A percentile compares a stretch with the other conserved stretches of the same genome.
phyloP scores from a whole-genome alignment of 2,329 filamentous ascomycete species.

The Hypoxylon sp. region DNA sequence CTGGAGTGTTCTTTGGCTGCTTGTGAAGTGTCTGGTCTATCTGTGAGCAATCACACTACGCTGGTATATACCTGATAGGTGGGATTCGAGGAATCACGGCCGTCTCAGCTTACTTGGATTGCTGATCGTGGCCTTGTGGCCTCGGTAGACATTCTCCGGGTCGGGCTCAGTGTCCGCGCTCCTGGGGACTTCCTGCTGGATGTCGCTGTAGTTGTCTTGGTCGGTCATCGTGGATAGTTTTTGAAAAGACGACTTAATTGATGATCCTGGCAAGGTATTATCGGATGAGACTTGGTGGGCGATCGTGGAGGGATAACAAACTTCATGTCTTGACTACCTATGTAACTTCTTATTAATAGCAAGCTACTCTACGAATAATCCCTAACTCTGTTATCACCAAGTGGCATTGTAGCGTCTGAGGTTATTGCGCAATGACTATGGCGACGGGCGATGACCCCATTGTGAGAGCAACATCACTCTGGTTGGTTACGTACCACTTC shows the following conservation, averaged over 20 bases:
- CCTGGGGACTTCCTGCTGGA: constrained; percentile 29
- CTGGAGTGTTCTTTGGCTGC: constrained; percentile 28
- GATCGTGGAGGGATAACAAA: not conserved
- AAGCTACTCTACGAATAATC: not conserved
- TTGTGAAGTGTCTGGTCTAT: constrained; percentile 16
- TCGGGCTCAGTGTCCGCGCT: constrained; percentile 16
- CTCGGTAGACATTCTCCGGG: constrained; percentile 28
- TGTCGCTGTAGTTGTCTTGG: constrained; percentile 39
- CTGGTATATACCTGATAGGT: not conserved
- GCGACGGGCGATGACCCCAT: constrained; percentile 27
- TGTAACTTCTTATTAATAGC: constrained; percentile 10
- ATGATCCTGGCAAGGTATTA: not conserved
- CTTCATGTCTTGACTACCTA: not conserved
- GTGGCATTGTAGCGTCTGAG: not conserved
- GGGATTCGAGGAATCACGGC: not conserved
- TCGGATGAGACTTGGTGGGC: not conserved
- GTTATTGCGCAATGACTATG: not conserved
- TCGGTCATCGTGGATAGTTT: constrained; percentile 13
- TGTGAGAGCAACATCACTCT: constrained; percentile 9
- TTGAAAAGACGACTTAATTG: not conserved
- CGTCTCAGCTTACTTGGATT: constrained; percentile 23
- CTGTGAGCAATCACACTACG: not conserved
- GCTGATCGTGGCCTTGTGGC: constrained; percentile 31
- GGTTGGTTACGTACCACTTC: not conserved
- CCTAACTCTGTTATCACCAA: not conserved